phyloP scores from a whole-genome alignment of 164 flowering plant genomes.

The Berberis vulgaris region DNA sequence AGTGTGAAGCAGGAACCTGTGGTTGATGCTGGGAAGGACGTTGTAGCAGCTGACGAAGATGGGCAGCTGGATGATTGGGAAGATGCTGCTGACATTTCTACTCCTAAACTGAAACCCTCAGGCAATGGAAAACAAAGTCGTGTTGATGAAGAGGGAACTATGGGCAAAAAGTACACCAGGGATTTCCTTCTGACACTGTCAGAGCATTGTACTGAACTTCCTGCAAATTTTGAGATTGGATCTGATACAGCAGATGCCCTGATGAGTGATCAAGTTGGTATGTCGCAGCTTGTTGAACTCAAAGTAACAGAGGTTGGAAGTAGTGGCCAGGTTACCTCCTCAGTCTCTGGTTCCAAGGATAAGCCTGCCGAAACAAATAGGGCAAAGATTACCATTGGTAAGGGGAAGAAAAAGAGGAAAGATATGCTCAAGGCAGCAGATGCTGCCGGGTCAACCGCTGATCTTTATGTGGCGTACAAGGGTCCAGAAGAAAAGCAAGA shows the following conservation, averaged over 20 bases:
- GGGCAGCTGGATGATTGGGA: conserved; percentile 78
- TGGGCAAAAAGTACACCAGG: conserved; percentile 55
- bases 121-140: conserved; percentile 19
- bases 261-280: conserved; percentile 24
- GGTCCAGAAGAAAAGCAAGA: conserved; percentile 15
- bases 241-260: conserved; percentile 43
- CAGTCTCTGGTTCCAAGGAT: no score
- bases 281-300: conserved; percentile 17
- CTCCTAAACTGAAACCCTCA: conserved; percentile 43
- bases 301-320: no score
- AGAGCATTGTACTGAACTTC: conserved; percentile 49
- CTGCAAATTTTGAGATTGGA: conserved; percentile 40
- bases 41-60: conserved; percentile 16
- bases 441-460: no score
- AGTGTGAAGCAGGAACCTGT: conserved; percentile 23
- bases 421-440: no score
- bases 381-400: no score
- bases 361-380: no score
- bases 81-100: conserved; percentile 76
- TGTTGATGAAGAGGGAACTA: conserved; percentile 23
- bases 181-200: conserved; percentile 78
- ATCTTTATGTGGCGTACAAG: no score
- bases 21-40: conserved; percentile 23
- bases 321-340: no score
- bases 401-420: no score